Conservation (phyloP, 192 early-diverging fungal species). For the Gaertneriomyces semiglobifer region DNA sequence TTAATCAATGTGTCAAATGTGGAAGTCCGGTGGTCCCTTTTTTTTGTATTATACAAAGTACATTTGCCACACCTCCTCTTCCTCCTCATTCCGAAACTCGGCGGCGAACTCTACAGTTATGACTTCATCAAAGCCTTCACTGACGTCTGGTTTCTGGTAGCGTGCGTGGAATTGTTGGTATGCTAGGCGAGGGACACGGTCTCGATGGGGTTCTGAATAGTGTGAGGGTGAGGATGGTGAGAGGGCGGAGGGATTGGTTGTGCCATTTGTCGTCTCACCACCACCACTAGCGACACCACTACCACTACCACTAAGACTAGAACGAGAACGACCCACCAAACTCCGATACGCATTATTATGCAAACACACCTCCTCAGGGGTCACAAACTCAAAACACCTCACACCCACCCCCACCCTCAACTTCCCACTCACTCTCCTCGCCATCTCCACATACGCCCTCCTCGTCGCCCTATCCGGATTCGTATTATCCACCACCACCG, state of each 20-base stretch:
- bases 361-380: constrained; percentile 53
- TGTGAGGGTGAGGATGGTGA: background rate
- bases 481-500: constrained; percentile 84
- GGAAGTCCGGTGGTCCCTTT: too few species aligned
- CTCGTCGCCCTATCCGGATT: constrained; percentile 67
- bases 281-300: background rate
- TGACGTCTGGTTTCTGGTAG: constrained; percentile 43
- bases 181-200: constrained; percentile 49
- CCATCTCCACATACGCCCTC: constrained; percentile 60
- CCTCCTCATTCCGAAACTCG: constrained; percentile 44
- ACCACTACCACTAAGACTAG: constrained; percentile 1
- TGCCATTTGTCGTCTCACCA: background rate
- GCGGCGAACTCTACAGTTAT: constrained; percentile 58
- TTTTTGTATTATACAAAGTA: too few species aligned
- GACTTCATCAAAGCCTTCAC: constrained; percentile 63
- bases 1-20: too few species aligned
- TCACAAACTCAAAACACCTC: constrained; percentile 61
- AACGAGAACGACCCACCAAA: background rate
- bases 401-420: constrained; percentile 40
- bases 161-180: constrained; percentile 47
- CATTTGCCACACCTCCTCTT: constrained; percentile 55
- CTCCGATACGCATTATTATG: constrained; percentile 77
- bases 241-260: background rate
- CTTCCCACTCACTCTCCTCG: constrained; percentile 35
- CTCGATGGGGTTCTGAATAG: background rate